These are phyloP conservation scores for Centella asiatica DNA, from an alignment of 129 eudicot species.

Conservation along the genomic window DNA sequence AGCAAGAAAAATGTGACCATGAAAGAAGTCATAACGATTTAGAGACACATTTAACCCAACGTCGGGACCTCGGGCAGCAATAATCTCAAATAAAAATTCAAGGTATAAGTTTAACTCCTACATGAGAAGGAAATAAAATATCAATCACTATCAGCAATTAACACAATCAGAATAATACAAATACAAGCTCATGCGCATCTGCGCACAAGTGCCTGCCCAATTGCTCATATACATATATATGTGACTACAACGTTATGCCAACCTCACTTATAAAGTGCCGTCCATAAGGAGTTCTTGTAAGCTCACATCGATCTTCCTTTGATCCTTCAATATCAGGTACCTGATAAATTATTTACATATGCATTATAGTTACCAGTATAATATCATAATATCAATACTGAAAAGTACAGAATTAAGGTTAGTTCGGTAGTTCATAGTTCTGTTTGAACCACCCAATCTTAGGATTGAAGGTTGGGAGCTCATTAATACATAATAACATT, in stretches of 20 bases:
- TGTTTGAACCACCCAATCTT: too few species aligned
- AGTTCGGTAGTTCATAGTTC: too few species aligned
- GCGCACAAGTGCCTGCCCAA: background rate
- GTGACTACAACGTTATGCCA: slow-evolving; percentile 12
- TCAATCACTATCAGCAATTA: slow-evolving; percentile 4
- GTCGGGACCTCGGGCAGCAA: slow-evolving; percentile 69
- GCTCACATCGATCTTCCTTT: slow-evolving; percentile 56
- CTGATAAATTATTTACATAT: slow-evolving; percentile 26
- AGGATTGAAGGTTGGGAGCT: too few species aligned
- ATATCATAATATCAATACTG: background rate
- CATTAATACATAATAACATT: too few species aligned
- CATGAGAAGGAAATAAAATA: slow-evolving; percentile 19
- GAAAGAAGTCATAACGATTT: slow-evolving; percentile 86
- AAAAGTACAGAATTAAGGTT: background rate
- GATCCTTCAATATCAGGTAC: slow-evolving; percentile 93
- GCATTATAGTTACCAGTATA: background rate
- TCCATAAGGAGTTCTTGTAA: slow-evolving; percentile 87
- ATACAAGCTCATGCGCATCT: background rate
- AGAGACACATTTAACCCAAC: slow-evolving; percentile 74
- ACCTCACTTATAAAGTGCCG: slow-evolving; percentile 76
- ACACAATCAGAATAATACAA: background rate
- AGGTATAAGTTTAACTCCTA: slow-evolving; percentile 87
- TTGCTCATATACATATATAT: background rate
- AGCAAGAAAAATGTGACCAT: slow-evolving; percentile 94
- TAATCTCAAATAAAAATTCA: slow-evolving; percentile 55